phyloP scores from a whole-genome alignment of 805 yeast species.

The Saccharomycopsis schoenii region DNA sequence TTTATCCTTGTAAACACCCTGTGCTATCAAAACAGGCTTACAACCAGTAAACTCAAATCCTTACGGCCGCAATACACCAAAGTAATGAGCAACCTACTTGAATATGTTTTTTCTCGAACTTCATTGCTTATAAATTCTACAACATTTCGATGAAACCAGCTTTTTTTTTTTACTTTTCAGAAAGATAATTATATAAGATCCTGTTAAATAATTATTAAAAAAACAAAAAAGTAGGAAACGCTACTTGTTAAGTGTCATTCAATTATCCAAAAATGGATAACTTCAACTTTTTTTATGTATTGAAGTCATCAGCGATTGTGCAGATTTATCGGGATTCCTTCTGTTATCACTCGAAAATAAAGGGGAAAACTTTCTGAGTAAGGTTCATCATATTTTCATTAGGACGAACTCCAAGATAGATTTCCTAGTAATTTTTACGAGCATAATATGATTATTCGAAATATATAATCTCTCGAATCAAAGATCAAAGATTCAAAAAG shows the following conservation, averaged over 20 bases:
- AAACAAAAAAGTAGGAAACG: not conserved
- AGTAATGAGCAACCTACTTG: conserved; percentile 66
- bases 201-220: too few species aligned
- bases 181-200: not conserved
- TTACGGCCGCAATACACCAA: conserved; percentile 90
- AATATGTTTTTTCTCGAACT: conserved; percentile 25
- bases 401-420: too few species aligned
- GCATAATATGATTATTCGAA: too few species aligned
- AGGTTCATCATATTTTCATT: too few species aligned
- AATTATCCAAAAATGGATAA: not conserved
- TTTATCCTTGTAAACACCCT: conserved; percentile 61
- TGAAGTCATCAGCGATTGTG: too few species aligned
- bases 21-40: conserved; percentile 68
- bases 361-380: too few species aligned
- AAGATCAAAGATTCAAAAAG: too few species aligned
- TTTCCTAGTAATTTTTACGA: too few species aligned
- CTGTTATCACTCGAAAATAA: too few species aligned
- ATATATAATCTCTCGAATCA: too few species aligned
- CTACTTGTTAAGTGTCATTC: not conserved
- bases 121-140: not conserved
- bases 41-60: conserved; percentile 96
- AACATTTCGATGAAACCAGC: not conserved
- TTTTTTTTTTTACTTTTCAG: not conserved
- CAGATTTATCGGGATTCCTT: too few species aligned
- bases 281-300: not conserved